Evolutionary conservation across 192 early-diverging fungal genomes (phyloP).

Genomic region (Jimgerdemannia flammicorona): DNA sequence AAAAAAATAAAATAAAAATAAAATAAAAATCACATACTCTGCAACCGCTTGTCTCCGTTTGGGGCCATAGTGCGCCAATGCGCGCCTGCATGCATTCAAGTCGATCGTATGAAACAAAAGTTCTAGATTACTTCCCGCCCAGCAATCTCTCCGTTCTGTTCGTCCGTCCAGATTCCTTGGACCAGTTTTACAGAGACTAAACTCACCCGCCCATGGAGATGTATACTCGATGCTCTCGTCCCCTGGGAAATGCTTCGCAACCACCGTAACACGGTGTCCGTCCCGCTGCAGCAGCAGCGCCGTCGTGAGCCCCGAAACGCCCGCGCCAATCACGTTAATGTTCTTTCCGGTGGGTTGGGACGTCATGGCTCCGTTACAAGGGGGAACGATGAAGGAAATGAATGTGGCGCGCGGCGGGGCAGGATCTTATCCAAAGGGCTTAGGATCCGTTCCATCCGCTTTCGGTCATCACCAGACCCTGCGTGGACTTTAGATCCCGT

Average conservation of each 20-base stretch:
- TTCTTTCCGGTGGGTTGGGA: too few species aligned
- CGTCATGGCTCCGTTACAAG: too few species aligned
- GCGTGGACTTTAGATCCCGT: too few species aligned
- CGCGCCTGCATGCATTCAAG: too few species aligned
- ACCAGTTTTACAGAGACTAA: too few species aligned
- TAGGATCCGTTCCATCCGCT: too few species aligned
- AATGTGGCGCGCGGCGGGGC: too few species aligned
- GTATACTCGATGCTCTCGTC: conserved; percentile 47
- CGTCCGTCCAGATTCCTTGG: too few species aligned
- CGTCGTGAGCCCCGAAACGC: conserved; percentile 73
- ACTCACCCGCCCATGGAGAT: conserved; percentile 45
- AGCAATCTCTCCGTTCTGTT: background rate
- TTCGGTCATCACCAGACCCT: too few species aligned
- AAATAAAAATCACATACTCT: conserved; percentile 20
- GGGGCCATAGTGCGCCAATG: conserved; percentile 33
- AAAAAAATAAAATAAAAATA: background rate
- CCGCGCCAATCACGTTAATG: conserved; percentile 63
- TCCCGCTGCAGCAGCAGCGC: conserved; percentile 59
- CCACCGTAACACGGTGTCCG: conserved; percentile 57
- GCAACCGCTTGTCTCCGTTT: conserved; percentile 24
- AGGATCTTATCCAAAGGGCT: too few species aligned
- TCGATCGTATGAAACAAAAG: too few species aligned
- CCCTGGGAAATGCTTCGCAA: conserved; percentile 52
- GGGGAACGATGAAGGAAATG: too few species aligned
- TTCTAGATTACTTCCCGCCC: background rate